These are phyloP conservation scores for Candida silvicultrix DNA, from an alignment of 805 yeast species.

Conservation along the genomic window DNA sequence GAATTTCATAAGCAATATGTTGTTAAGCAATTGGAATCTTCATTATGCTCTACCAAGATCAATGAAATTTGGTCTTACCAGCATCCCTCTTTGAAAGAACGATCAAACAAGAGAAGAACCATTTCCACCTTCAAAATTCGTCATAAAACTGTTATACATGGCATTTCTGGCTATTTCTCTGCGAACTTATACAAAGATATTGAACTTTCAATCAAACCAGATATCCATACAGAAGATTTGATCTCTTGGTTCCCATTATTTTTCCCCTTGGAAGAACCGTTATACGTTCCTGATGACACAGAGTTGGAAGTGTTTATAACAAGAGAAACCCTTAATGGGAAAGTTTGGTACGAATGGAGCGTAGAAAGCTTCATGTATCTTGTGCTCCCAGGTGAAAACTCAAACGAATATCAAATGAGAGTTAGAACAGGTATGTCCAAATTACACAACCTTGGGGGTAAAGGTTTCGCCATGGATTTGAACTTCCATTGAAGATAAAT, in stretches of 20 bases:
- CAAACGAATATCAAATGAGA: slow-evolving; percentile 22
- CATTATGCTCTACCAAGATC: slow-evolving; percentile 38
- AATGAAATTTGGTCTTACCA: slow-evolving; percentile 55
- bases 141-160: slow-evolving; percentile 56
- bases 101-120: slow-evolving; percentile 32
- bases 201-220: slow-evolving; percentile 44
- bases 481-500: not conserved
- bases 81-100: slow-evolving; percentile 53
- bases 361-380: slow-evolving; percentile 44
- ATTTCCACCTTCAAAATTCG: slow-evolving; percentile 38
- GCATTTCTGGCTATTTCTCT: slow-evolving; percentile 69
- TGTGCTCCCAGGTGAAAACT: slow-evolving; percentile 21
- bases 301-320: slow-evolving; percentile 47
- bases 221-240: slow-evolving; percentile 35
- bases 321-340: slow-evolving; percentile 33
- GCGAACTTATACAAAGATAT: slow-evolving; percentile 61
- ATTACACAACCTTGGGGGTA: slow-evolving; percentile 34
- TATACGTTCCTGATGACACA: slow-evolving; percentile 45
- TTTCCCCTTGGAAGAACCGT: slow-evolving; percentile 53
- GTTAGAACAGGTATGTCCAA: slow-evolving; percentile 33
- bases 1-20: slow-evolving; percentile 39
- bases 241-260: slow-evolving; percentile 66
- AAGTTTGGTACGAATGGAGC: slow-evolving; percentile 68
- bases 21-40: slow-evolving; percentile 33
- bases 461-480: slow-evolving; percentile 15